These are phyloP conservation scores for Lipomyces oligophaga DNA, from an alignment of 805 yeast genomes.

Conservation along the genomic window DNA sequence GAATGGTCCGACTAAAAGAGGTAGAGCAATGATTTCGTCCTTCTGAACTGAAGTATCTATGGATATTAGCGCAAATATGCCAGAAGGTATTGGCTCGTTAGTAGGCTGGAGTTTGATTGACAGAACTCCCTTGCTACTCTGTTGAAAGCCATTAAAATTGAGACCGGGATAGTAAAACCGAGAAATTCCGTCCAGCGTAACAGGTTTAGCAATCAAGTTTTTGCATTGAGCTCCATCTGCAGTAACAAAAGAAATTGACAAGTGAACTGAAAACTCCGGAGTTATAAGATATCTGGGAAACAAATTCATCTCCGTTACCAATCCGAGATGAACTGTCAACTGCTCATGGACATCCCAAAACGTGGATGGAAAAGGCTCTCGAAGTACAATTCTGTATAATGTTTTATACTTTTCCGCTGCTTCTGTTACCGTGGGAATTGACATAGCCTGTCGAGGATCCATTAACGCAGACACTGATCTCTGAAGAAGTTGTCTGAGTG, in stretches of 20 bases:
- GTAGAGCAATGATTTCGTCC: slow-evolving; percentile 5
- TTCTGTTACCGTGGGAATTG: no score
- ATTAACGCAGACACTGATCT: not conserved
- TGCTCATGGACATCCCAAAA: no score
- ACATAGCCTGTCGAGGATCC: not conserved
- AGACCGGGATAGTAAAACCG: slow-evolving; percentile 15
- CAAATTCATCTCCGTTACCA: slow-evolving; percentile 26
- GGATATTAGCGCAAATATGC: no score
- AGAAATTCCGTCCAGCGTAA: not conserved
- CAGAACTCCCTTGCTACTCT: slow-evolving; percentile 16
- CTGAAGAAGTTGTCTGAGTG: not conserved
- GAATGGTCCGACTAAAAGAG: slow-evolving; percentile 22
- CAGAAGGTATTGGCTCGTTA: no score
- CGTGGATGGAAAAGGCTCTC: no score
- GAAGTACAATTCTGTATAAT: no score
- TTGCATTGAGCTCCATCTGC: not conserved
- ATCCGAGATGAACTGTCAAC: slow-evolving; percentile 15
- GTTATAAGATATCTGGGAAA: slow-evolving; percentile 12
- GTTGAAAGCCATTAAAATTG: slow-evolving; percentile 12
- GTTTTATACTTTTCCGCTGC: no score
- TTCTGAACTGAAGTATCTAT: no score
- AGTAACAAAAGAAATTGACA: not conserved
- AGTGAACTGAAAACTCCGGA: slow-evolving; percentile 1
- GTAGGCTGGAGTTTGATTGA: not conserved
- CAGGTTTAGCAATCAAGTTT: not conserved